phyloP scores from a whole-genome alignment of 495 filamentous ascomycete species.

The Podospora sp. region DNA sequence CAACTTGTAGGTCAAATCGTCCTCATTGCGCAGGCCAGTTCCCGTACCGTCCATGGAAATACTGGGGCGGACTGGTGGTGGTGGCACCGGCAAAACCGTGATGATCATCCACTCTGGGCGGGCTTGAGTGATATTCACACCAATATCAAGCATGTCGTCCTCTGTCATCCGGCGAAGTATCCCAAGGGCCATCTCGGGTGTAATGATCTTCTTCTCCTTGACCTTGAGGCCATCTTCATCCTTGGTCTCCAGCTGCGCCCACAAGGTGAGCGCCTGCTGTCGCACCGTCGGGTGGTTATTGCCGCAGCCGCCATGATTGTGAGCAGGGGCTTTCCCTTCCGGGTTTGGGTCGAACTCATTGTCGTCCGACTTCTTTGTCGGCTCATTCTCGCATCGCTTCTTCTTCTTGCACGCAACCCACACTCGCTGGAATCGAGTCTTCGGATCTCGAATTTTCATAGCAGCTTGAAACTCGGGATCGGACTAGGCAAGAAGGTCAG shows the following conservation, averaged over 20 bases:
- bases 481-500: constrained; percentile 70
- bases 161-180: constrained; percentile 82
- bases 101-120: constrained; percentile 98
- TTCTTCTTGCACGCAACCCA: constrained; percentile 89
- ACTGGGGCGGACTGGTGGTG: constrained; percentile 92
- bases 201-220: constrained; percentile 84
- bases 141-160: constrained; percentile 81
- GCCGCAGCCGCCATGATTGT: constrained; percentile 85
- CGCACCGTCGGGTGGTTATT: constrained; percentile 87
- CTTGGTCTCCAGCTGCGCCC: constrained; percentile 50
- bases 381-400: constrained; percentile 75
- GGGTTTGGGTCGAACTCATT: constrained; percentile 52
- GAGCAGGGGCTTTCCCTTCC: constrained; percentile 51
- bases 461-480: constrained; percentile 82
- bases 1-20: constrained; percentile 98
- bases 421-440: constrained; percentile 86
- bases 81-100: constrained; percentile 91
- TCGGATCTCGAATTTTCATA: constrained; percentile 81
- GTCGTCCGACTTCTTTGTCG: constrained; percentile 60
- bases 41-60: constrained; percentile 92
- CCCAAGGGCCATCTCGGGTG: constrained; percentile 78
- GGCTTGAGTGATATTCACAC: constrained; percentile 89
- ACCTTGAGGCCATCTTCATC: constrained; percentile 76
- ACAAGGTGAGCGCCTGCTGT: constrained; percentile 79
- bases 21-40: constrained; percentile 84